Conservation (phyloP, 352 stramenopile species). For the Phytophthora pisi region DNA sequence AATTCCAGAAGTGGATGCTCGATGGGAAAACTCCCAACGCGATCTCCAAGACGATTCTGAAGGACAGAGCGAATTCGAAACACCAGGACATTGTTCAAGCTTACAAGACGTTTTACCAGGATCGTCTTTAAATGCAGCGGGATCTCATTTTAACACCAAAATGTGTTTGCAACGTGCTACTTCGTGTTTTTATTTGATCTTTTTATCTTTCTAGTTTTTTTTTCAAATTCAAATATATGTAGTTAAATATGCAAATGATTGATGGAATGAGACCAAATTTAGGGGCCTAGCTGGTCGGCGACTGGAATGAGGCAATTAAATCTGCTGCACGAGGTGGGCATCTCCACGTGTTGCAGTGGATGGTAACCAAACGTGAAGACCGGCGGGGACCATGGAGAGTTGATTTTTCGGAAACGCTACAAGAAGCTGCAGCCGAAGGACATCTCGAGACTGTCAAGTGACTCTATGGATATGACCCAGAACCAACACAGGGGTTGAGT, state of each 20-base stretch:
- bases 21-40: not conserved
- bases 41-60: not conserved
- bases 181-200: too few relatives aligned
- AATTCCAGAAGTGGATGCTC: not conserved
- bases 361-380: not conserved
- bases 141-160: too few relatives aligned
- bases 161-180: too few relatives aligned
- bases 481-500: not conserved
- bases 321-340: not conserved
- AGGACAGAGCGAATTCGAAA: not conserved
- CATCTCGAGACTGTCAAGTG: not conserved
- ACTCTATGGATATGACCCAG: not conserved
- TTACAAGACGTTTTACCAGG: not conserved
- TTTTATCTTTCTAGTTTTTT: too few relatives aligned
- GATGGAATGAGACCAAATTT: too few relatives aligned
- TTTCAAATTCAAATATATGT: too few relatives aligned
- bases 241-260: too few relatives aligned
- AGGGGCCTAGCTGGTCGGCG: not conserved
- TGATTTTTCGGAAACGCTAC: not conserved
- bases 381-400: not conserved
- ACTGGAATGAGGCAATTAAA: not conserved
- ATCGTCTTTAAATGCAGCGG: too few relatives aligned
- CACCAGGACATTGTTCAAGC: not conserved
- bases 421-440: not conserved
- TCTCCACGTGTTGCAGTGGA: not conserved